Base-by-base conservation (phyloP, 768 basidiomycete species). In the Rhizopogon vulgaris region DNA sequence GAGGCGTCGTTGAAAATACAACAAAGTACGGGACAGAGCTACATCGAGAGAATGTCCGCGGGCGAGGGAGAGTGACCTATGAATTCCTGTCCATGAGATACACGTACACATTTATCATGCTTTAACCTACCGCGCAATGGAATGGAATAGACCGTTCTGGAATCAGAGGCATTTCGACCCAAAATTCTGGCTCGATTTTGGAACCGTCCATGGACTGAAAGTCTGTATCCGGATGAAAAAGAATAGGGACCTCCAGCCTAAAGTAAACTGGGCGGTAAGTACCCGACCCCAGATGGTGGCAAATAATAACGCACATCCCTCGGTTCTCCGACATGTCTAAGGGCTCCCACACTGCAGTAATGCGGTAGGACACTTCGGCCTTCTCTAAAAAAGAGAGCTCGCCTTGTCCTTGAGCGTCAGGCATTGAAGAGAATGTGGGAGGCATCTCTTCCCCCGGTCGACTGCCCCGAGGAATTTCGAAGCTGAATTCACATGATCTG, bases 1-100 rank as follows among this genome's bases (percentile, higher is more conserved):
- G 73, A 15, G 82, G 78, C 7, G 68, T 78, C 28, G 87, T 87
- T 9, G 79, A 78, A 67, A 87, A 87, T 27, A 87, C 82, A 48
- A 86, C 83, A 59, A 82, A 88, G 60, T 82, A 87, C 11, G 85
- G 79, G 54, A 89, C 77, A n/a, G 76, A 77, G 15, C 74, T 75
- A 24, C 75, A 64, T 27, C 86, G 84, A 58, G 79, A 73, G 68
- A 86, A 87, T 4, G 76, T 77, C 11, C 79, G 71, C 14, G 78
- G 74, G 24, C 75, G 76, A 18, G 86, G 86, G 28, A 88, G 67
- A 48, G 85, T 85, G 18, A 86, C 73, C 86, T 86, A 41, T 38
- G 37, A 38, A 25, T 38, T 50, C 4, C 17, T 62, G 27, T 49
- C 12, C 5, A 18, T 41, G 15, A 38, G 32, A 52, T 34, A 30